Conservation (phyloP, 148 eudicot species). For the Gaultheria prostrata region DNA sequence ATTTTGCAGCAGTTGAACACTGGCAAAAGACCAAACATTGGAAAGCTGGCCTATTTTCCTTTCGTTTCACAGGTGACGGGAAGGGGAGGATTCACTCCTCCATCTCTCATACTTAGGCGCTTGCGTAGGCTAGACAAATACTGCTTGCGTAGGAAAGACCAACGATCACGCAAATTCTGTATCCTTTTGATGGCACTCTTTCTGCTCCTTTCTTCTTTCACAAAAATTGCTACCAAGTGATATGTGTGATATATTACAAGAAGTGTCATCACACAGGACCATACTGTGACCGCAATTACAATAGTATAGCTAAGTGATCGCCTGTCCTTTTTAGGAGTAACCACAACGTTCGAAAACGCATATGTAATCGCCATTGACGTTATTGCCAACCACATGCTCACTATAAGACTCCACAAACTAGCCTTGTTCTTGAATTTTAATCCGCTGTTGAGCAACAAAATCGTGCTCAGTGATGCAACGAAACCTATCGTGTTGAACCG, state of each 20-base stretch:
- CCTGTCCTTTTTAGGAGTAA: neutral
- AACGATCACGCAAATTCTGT: too few species aligned
- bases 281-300: neutral
- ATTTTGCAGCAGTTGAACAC: too few species aligned
- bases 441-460: slow-evolving; percentile 8
- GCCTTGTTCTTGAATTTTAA: slow-evolving; percentile 1
- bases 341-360: neutral
- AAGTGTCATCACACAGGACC: neutral
- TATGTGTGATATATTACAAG: neutral
- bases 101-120: too few species aligned
- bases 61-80: too few species aligned
- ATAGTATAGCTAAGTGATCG: neutral
- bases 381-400: slow-evolving; percentile 11
- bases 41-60: too few species aligned
- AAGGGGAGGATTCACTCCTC: too few species aligned
- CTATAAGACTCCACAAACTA: neutral
- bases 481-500: slow-evolving; percentile 18
- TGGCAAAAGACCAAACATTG: too few species aligned
- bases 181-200: too few species aligned
- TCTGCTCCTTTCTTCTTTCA: neutral
- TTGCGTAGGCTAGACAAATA: too few species aligned
- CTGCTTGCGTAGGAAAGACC: too few species aligned
- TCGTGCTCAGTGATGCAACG: slow-evolving; percentile 13
- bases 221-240: neutral
- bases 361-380: slow-evolving; percentile 5